Evolutionary conservation across 805 yeast species (phyloP).

Genomic region (Schizosaccharomyces lindneri): DNA sequence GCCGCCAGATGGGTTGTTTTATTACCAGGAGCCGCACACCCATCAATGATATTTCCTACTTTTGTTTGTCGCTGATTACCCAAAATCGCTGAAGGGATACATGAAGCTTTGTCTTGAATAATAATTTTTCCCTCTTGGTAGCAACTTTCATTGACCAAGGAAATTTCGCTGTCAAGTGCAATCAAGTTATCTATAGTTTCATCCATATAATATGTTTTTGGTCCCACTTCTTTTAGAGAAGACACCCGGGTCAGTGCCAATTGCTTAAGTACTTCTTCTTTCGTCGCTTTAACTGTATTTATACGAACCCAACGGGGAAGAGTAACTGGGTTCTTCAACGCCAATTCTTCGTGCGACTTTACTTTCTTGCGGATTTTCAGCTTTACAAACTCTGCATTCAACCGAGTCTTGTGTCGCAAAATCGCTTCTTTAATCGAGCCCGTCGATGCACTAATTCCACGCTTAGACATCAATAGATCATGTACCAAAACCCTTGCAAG

Average conservation of each 20-base stretch:
- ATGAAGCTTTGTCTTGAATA: constrained; percentile 88
- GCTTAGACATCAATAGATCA: constrained; percentile 49
- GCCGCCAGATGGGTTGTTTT: constrained; percentile 85
- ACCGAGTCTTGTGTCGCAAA: constrained; percentile 50
- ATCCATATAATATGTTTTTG: constrained; percentile 38
- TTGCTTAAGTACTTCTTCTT: neutral
- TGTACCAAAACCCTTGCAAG: constrained; percentile 46
- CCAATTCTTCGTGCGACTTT: constrained; percentile 24
- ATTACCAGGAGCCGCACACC: constrained; percentile 97
- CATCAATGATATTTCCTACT: constrained; percentile 52
- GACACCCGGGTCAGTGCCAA: constrained; percentile 3
- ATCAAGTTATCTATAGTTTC: constrained; percentile 46
- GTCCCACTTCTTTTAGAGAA: constrained; percentile 6
- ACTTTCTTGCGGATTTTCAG: constrained; percentile 52
- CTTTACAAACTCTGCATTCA: constrained; percentile 60
- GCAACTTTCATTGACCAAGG: constrained; percentile 40
- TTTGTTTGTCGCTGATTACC: constrained; percentile 22
- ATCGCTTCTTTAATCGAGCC: constrained; percentile 65
- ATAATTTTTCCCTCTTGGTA: constrained; percentile 58
- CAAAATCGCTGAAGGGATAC: constrained; percentile 78
- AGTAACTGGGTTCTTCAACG: constrained; percentile 3
- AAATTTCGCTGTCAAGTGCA: constrained; percentile 48
- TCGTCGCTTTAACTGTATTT: constrained; percentile 32
- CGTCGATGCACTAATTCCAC: constrained; percentile 73
- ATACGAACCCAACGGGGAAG: constrained; percentile 24